Evolutionary conservation across 257 asterid species (phyloP).

Genomic region (Salvia rosmarinus): DNA sequence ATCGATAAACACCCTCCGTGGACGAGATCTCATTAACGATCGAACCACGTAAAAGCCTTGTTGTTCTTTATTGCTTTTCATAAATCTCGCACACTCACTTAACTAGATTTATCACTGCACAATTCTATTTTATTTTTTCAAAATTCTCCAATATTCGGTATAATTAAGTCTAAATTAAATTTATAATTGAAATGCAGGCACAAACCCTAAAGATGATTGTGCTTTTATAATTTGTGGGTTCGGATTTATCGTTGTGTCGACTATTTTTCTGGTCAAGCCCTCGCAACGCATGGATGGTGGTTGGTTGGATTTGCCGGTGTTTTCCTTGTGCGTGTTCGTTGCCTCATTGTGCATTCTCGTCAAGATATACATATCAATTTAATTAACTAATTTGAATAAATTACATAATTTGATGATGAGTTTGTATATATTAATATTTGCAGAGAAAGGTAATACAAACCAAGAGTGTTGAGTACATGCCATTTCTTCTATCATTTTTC

Average conservation of each 20-base stretch:
- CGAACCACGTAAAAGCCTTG: too few relatives aligned
- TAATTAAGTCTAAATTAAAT: too few relatives aligned
- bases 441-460: constrained; percentile 68
- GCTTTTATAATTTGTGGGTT: constrained; percentile 45
- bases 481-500: constrained; percentile 63
- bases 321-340: constrained; percentile 62
- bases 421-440: background rate
- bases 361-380: background rate
- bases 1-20: too few relatives aligned
- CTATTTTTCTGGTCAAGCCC: constrained; percentile 45
- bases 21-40: too few relatives aligned
- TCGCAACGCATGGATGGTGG: constrained; percentile 37
- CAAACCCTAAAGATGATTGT: constrained; percentile 48
- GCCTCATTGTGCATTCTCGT: constrained; percentile 72
- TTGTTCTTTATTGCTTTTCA: too few relatives aligned
- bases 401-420: background rate
- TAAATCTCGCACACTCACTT: too few relatives aligned
- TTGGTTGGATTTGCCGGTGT: constrained; percentile 70
- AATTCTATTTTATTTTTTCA: too few relatives aligned
- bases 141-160: too few relatives aligned
- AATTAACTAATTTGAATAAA: background rate
- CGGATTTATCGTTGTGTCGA: constrained; percentile 48
- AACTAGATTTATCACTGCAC: too few relatives aligned
- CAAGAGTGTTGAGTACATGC: constrained; percentile 77
- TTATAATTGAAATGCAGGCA: constrained; percentile 38